A percentile compares a stretch with the other conserved stretches of the same genome.
Evolutionary conservation across 2,329 filamentous ascomycete species (phyloP).

Genomic region (Paraphoma chrysanthemicola): DNA sequence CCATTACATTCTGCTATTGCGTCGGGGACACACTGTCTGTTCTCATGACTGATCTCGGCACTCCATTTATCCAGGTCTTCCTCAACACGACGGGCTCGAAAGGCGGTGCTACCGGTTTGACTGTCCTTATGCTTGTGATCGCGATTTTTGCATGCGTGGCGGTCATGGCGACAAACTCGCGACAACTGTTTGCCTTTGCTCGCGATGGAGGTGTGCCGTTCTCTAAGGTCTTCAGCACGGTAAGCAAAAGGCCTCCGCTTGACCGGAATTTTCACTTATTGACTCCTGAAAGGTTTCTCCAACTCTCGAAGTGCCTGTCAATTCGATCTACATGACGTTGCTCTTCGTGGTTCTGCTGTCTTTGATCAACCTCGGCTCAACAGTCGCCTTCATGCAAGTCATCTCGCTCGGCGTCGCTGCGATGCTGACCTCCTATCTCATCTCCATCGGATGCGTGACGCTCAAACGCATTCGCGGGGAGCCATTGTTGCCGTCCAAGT

Average conservation of each 20-base stretch:
- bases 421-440: constrained; percentile 23
- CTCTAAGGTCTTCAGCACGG: constrained; percentile 30
- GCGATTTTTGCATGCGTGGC: constrained; percentile 26
- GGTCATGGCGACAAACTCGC: constrained; percentile 29
- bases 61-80: constrained; percentile 33
- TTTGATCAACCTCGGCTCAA: constrained; percentile 57
- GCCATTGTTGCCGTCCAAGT: constrained; percentile 52
- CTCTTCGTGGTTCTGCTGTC: constrained; percentile 50
- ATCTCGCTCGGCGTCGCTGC: constrained; percentile 19
- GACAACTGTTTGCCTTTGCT: constrained; percentile 38
- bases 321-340: constrained; percentile 51
- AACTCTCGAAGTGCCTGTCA: constrained; percentile 40
- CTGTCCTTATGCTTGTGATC: constrained; percentile 29
- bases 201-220: constrained; percentile 35
- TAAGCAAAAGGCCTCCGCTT: neutral
- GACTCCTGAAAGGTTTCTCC: neutral
- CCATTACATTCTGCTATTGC: constrained; percentile 22
- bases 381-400: constrained; percentile 25
- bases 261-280: neutral
- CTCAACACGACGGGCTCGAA: constrained; percentile 26
- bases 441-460: constrained; percentile 55
- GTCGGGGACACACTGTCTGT: constrained; percentile 16
- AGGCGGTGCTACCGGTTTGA: constrained; percentile 24
- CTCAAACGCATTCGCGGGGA: constrained; percentile 52
- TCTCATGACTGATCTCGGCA: constrained; percentile 21